A percentile compares a stretch with the other conserved stretches of the same genome.
phyloP scores from a whole-genome alignment of 2,329 filamentous ascomycete genomes.

The Beauveria brongniartii region DNA sequence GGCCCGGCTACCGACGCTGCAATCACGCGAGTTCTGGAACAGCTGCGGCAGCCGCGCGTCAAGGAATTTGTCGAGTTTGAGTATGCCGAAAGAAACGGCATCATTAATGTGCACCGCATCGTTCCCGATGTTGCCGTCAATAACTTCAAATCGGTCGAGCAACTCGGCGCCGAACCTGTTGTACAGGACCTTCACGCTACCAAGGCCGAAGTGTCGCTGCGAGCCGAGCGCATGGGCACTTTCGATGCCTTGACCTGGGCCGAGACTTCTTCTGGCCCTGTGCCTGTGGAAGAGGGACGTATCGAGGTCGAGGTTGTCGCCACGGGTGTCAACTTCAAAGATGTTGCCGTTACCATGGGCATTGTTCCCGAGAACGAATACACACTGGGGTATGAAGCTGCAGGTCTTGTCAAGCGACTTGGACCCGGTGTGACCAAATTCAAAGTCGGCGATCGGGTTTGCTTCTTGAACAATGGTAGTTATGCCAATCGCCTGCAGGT shows the following conservation, averaged over 20 bases:
- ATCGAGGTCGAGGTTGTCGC: conserved; percentile 12
- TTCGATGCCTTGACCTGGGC: conserved; percentile 7
- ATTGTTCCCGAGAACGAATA: conserved; percentile 9
- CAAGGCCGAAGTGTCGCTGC: not conserved
- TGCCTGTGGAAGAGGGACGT: conserved; percentile 8
- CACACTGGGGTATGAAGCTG: conserved; percentile 15
- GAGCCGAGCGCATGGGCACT: not conserved
- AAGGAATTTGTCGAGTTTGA: conserved; percentile 16
- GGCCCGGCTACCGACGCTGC: not conserved
- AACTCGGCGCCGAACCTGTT: not conserved
- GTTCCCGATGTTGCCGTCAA: conserved; percentile 16
- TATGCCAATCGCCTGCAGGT: not conserved
- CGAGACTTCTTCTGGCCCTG: conserved; percentile 14
- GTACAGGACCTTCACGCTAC: not conserved
- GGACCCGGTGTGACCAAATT: conserved; percentile 9
- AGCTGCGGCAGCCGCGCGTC: conserved; percentile 16
- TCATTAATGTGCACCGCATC: conserved; percentile 17
- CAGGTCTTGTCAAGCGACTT: conserved; percentile 15
- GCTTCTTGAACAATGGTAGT: conserved; percentile 4
- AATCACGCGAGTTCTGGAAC: conserved; percentile 8
- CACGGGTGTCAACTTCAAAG: conserved; percentile 11
- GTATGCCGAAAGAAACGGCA: conserved; percentile 21
- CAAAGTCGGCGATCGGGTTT: conserved; percentile 15
- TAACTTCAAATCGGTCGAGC: not conserved
- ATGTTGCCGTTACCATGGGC: conserved; percentile 16